A percentile compares a stretch with the other conserved stretches of the same genome.
phyloP scores from a whole-genome alignment of 495 filamentous ascomycete genomes.

The Neurospora sp. region DNA sequence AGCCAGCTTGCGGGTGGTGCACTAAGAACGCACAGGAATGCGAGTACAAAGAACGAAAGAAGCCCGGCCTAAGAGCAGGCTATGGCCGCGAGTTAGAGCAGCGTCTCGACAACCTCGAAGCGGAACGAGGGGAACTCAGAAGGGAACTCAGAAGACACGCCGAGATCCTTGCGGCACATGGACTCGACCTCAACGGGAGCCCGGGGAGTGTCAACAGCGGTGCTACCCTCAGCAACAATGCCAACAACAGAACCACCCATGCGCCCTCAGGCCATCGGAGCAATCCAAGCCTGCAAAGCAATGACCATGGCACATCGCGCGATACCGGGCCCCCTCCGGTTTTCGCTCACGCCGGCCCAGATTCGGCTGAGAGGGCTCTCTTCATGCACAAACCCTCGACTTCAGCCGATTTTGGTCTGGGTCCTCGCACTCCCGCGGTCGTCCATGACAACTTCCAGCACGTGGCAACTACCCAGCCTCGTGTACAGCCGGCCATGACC shows the following conservation, averaged over 20 bases:
- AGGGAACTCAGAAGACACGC: conserved; percentile 37
- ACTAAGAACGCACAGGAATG: conserved; percentile 64
- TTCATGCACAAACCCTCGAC: conserved; percentile 51
- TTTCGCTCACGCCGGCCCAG: conserved; percentile 23
- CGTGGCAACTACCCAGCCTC: conserved; percentile 18
- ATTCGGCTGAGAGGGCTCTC: conserved; percentile 47
- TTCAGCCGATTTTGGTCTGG: conserved; percentile 28
- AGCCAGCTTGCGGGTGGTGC: conserved; percentile 85
- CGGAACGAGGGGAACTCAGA: conserved; percentile 36
- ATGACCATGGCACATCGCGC: conserved; percentile 38
- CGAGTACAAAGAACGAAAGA: conserved; percentile 80
- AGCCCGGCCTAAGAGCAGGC: conserved; percentile 72
- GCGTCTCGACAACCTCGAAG: conserved; percentile 51
- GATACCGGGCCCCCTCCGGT: conserved; percentile 27
- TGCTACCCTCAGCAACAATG: conserved; percentile 22
- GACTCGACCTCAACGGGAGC: conserved; percentile 14
- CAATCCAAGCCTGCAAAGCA: conserved; percentile 27
- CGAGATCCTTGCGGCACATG: conserved; percentile 30
- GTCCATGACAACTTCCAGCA: conserved; percentile 25
- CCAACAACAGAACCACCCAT: conserved; percentile 17
- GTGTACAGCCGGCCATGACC: conserved; percentile 17
- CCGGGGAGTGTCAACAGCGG: conserved; percentile 25
- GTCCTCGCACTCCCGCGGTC: not conserved
- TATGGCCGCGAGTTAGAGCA: conserved; percentile 85
- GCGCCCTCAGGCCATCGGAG: conserved; percentile 39